These are phyloP conservation scores for Eimeria tenella DNA, from an alignment of 169 alveolate genomes.

Conservation along the genomic window DNA sequence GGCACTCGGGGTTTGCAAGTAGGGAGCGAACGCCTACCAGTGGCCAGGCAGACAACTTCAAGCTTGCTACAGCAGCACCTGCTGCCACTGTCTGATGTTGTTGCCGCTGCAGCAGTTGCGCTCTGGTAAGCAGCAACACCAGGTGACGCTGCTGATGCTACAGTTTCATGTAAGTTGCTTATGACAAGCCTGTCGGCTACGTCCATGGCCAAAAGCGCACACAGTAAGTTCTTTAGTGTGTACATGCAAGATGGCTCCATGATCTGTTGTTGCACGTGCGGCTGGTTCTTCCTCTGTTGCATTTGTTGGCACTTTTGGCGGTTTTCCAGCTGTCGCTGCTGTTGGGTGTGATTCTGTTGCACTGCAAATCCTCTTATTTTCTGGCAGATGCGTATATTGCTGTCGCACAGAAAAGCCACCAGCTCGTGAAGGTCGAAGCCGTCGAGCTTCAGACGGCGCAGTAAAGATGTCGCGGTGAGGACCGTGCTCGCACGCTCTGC, in stretches of 20 bases:
- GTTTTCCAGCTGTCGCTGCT: background rate
- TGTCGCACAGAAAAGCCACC: constrained; percentile 47
- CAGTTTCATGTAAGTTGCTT: background rate
- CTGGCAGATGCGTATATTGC: constrained; percentile 24
- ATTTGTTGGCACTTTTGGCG: constrained; percentile 29
- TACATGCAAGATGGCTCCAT: constrained; percentile 61
- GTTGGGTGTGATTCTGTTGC: constrained; percentile 4
- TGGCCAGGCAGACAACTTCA: constrained; percentile 54
- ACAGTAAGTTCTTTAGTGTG: background rate
- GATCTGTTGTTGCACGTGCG: background rate
- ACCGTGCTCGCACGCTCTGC: background rate
- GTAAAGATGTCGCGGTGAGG: constrained; percentile 55
- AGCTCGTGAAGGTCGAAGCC: constrained; percentile 66
- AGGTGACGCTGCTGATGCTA: background rate
- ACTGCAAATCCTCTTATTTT: constrained; percentile 47
- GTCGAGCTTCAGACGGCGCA: constrained; percentile 54
- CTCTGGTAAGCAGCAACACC: background rate
- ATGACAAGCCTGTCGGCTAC: constrained; percentile 34
- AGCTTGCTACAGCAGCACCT: constrained; percentile 40
- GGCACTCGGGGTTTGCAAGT: background rate
- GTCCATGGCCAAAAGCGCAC: constrained; percentile 40
- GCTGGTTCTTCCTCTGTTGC: constrained; percentile 10
- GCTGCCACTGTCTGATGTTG: background rate
- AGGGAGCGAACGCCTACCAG: background rate
- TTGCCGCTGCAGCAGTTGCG: background rate